Percentiles rank a stretch among this genome's conserved stretches.
phyloP scores from a whole-genome alignment of 2,329 filamentous ascomycete genomes.

The Penicillium sclerotigenum region DNA sequence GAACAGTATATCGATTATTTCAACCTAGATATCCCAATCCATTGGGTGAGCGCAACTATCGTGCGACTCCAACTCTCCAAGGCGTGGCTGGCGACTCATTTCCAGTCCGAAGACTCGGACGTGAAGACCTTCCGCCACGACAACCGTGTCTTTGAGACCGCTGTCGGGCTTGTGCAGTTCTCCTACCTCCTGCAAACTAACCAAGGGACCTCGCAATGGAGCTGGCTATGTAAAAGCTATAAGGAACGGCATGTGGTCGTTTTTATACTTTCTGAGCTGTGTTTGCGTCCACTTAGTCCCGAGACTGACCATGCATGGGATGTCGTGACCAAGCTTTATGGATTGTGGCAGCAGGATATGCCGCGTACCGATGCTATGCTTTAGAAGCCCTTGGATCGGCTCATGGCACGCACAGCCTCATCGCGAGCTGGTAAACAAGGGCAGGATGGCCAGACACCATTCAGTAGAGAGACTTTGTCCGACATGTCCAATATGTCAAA shows the following conservation, averaged over 20 bases:
- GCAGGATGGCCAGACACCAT: not conserved
- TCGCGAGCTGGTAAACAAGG: not conserved
- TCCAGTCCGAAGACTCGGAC: constrained; percentile 5
- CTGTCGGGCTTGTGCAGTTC: constrained; percentile 65
- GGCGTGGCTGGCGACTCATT: constrained; percentile 53
- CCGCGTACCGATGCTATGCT: constrained; percentile 8
- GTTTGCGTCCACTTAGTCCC: constrained; percentile 26
- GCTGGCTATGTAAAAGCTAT: constrained; percentile 56
- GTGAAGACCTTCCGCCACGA: constrained; percentile 17
- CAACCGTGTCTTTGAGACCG: constrained; percentile 62
- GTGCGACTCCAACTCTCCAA: constrained; percentile 66
- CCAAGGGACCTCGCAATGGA: constrained; percentile 51
- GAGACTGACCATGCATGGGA: constrained; percentile 26
- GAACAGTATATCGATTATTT: constrained; percentile 32
- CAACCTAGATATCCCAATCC: constrained; percentile 45
- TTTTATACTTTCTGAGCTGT: constrained; percentile 54
- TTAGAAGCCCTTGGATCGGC: constrained; percentile 13
- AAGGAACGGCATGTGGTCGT: constrained; percentile 58
- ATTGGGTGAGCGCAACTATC: constrained; percentile 61
- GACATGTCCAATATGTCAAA: too few species aligned
- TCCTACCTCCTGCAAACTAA: constrained; percentile 60
- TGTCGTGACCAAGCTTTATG: constrained; percentile 21
- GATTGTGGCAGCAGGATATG: constrained; percentile 15
- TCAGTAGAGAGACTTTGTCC: not conserved
- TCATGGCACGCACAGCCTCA: constrained; percentile 16